These are phyloP conservation scores for Testicularia cyperi DNA, from an alignment of 1,284 basidiomycete species.

Conservation along the genomic window DNA sequence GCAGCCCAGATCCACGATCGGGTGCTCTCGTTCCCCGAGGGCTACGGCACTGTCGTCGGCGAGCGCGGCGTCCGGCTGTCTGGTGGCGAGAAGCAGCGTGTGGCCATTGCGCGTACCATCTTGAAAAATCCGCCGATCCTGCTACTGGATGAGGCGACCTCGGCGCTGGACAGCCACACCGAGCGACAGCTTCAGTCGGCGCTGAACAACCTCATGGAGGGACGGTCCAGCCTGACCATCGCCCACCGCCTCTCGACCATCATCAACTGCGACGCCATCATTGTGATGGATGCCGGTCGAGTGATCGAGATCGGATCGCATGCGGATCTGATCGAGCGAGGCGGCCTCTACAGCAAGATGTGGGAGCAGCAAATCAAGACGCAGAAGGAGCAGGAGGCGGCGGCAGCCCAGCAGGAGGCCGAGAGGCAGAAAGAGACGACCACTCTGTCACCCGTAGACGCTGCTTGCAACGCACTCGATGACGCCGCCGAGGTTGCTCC, in stretches of 20 bases:
- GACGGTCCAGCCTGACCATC: conserved; percentile 57
- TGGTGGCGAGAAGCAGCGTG: conserved; percentile 73
- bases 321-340: conserved; percentile 45
- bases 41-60: conserved; percentile 73
- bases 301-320: conserved; percentile 55
- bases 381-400: conserved; percentile 53
- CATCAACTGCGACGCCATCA: conserved; percentile 56
- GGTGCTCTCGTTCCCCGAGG: conserved; percentile 70
- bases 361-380: conserved; percentile 59
- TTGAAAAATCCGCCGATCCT: conserved; percentile 82
- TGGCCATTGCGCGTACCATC: conserved; percentile 81
- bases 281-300: conserved; percentile 46
- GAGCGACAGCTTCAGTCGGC: conserved; percentile 55
- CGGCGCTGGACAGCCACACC: conserved; percentile 61
- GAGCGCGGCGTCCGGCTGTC: conserved; percentile 76
- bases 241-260: conserved; percentile 59
- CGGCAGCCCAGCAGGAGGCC: conserved; percentile 20
- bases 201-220: conserved; percentile 53
- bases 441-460: too few relatives aligned
- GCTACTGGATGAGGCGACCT: conserved; percentile 77
- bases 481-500: too few relatives aligned
- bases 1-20: conserved; percentile 58
- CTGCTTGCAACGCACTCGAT: too few relatives aligned
- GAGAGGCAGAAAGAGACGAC: neutral
- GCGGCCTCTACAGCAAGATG: conserved; percentile 49